These are phyloP conservation scores for Cladorrhinum samala DNA, from an alignment of 495 filamentous ascomycete genomes.

Conservation along the genomic window DNA sequence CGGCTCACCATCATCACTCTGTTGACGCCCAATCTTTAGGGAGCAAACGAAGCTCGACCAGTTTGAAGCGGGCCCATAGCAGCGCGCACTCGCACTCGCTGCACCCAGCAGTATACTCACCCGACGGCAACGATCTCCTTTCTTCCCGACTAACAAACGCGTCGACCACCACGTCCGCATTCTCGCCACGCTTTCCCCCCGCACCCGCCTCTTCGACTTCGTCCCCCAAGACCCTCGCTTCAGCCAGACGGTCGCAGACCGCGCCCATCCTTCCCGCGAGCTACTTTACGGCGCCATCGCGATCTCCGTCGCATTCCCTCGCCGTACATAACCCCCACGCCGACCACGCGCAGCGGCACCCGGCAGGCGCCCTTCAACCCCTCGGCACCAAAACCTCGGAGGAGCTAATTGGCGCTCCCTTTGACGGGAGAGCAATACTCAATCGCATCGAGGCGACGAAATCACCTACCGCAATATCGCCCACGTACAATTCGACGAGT, in stretches of 20 bases:
- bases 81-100: slow-evolving; percentile 43
- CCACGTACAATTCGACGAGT: slow-evolving; percentile 10
- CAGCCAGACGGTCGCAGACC: slow-evolving; percentile 25
- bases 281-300: slow-evolving; percentile 24
- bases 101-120: background rate
- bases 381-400: slow-evolving; percentile 59
- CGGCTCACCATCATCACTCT: slow-evolving; percentile 32
- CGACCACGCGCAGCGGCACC: slow-evolving; percentile 19
- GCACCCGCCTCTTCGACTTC: slow-evolving; percentile 21
- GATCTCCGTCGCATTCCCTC: slow-evolving; percentile 13
- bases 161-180: slow-evolving; percentile 26
- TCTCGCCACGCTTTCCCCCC: slow-evolving; percentile 38
- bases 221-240: slow-evolving; percentile 14
- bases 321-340: slow-evolving; percentile 6
- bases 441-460: slow-evolving; percentile 60
- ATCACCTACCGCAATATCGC: slow-evolving; percentile 31
- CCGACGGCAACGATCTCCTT: background rate
- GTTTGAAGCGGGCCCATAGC: slow-evolving; percentile 64
- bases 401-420: slow-evolving; percentile 64
- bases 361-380: slow-evolving; percentile 32
- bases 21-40: slow-evolving; percentile 48
- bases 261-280: slow-evolving; percentile 31
- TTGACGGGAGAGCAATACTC: slow-evolving; percentile 64
- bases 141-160: slow-evolving; percentile 21
- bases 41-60: slow-evolving; percentile 50